A percentile compares a stretch with the other conserved stretches of the same genome.
Evolutionary conservation across 2,329 filamentous ascomycete species (phyloP).

Genomic region (Leptographium radiaticola): DNA sequence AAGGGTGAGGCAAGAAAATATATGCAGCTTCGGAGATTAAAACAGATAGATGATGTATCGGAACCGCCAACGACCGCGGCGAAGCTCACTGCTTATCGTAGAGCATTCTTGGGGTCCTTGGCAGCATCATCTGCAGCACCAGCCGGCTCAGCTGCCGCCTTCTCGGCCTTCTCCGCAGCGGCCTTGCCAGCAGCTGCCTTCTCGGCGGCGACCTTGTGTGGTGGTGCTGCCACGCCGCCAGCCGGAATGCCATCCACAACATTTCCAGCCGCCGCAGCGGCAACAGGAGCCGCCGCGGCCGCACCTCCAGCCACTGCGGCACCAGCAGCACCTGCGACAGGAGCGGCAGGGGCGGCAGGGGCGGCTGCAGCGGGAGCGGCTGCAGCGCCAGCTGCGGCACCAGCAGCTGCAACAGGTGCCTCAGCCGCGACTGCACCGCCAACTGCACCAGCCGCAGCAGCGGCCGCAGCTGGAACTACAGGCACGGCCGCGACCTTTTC

Average conservation of each 20-base stretch:
- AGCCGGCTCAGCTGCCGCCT: no score
- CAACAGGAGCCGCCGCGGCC: background rate
- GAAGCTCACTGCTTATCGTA: background rate
- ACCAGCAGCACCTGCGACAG: background rate
- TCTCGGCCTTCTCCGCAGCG: background rate
- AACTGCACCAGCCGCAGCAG: background rate
- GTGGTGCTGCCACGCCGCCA: background rate
- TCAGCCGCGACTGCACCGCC: background rate
- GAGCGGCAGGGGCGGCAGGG: background rate
- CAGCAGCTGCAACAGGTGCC: background rate
- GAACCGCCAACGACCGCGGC: background rate
- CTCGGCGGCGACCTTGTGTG: slow-evolving; percentile 1
- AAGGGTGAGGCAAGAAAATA: background rate
- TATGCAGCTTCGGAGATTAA: background rate
- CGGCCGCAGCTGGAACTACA: background rate
- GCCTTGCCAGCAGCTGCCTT: slow-evolving; percentile 5
- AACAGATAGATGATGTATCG: background rate
- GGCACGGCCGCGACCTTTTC: background rate
- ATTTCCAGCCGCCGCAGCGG: background rate
- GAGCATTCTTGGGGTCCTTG: slow-evolving; percentile 4
- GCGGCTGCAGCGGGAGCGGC: background rate
- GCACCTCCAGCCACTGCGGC: background rate
- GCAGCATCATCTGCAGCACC: background rate
- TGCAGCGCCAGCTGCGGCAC: background rate
- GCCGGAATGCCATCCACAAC: background rate